These are phyloP conservation scores for Metarhizium rileyi DNA, from an alignment of 2,329 filamentous ascomycete genomes.

Conservation along the genomic window DNA sequence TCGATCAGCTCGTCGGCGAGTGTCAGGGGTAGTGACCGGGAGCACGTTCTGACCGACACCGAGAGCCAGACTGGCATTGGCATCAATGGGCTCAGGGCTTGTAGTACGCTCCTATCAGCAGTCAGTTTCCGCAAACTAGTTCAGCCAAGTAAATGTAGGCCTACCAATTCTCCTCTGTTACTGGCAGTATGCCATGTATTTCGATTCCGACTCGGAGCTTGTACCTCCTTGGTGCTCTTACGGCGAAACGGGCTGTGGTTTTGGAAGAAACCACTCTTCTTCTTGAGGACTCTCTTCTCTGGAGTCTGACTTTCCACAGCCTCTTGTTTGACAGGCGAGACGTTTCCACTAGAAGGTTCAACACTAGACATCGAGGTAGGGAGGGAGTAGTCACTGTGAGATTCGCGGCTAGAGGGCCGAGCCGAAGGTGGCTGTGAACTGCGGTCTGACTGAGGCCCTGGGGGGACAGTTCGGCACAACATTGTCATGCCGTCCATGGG, in stretches of 20 bases:
- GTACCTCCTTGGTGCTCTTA: slow-evolving; percentile 72
- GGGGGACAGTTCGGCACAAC: slow-evolving; percentile 70
- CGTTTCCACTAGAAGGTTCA: slow-evolving; percentile 64
- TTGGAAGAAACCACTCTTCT: slow-evolving; percentile 82
- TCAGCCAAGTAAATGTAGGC: not conserved
- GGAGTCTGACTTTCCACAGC: slow-evolving; percentile 37
- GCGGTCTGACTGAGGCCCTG: slow-evolving; percentile 48
- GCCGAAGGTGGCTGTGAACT: slow-evolving; percentile 44
- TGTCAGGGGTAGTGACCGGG: slow-evolving; percentile 73
- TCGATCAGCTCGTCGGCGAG: slow-evolving; percentile 27
- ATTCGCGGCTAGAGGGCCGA: slow-evolving; percentile 75
- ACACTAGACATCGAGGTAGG: slow-evolving; percentile 82
- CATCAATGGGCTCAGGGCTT: slow-evolving; percentile 82
- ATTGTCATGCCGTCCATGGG: slow-evolving; percentile 96
- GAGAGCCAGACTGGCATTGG: slow-evolving; percentile 82
- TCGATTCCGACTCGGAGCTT: slow-evolving; percentile 32
- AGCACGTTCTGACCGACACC: slow-evolving; percentile 97
- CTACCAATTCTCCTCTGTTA: slow-evolving; percentile 7
- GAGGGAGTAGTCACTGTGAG: slow-evolving; percentile 82
- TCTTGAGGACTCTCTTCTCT: slow-evolving; percentile 59
- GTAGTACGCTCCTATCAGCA: slow-evolving; percentile 32
- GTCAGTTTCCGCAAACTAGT: not conserved
- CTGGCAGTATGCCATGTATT: slow-evolving; percentile 49
- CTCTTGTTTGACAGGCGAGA: slow-evolving; percentile 62
- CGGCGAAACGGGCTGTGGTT: slow-evolving; percentile 86